Percentiles rank a stretch among this genome's conserved stretches.
These are phyloP conservation scores for Vitis amurensis DNA, from an alignment of 164 flowering plant species.

Conservation along the genomic window DNA sequence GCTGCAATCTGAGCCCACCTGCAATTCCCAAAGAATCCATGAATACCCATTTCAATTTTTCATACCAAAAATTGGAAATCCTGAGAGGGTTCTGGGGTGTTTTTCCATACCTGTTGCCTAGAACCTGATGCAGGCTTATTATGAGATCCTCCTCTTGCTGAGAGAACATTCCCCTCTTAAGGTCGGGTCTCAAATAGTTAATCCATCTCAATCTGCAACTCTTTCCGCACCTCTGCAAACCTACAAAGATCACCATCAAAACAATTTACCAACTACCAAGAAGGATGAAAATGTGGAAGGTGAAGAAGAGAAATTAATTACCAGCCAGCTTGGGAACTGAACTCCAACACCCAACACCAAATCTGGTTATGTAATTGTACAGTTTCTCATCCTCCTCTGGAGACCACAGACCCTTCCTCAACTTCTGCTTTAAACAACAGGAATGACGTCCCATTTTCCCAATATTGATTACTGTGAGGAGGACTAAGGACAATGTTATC, in stretches of 20 bases:
- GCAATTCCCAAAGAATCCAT: conserved; percentile 6
- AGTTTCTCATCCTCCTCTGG: conserved; percentile 94
- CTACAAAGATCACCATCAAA: conserved; percentile 27
- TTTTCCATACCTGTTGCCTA: conserved; percentile 71
- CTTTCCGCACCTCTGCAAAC: conserved; percentile 85
- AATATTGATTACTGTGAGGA: too few relatives aligned
- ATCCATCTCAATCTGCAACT: conserved; percentile 93
- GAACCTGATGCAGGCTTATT: conserved; percentile 68
- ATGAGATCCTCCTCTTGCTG: conserved; percentile 83
- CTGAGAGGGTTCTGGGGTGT: neutral
- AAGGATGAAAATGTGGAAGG: neutral
- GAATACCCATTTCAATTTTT: conserved; percentile 8
- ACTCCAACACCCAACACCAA: conserved; percentile 93
- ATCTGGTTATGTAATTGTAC: conserved; percentile 60
- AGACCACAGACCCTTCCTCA: conserved; percentile 89
- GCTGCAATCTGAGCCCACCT: conserved; percentile 98
- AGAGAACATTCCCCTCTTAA: conserved; percentile 85
- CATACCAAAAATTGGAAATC: neutral
- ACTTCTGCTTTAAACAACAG: conserved; percentile 59
- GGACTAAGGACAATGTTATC: too few relatives aligned
- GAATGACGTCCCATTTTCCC: conserved; percentile 66
- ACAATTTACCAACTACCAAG: neutral
- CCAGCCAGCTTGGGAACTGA: conserved; percentile 90
- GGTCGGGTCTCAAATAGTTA: conserved; percentile 85
- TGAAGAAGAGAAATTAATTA: conserved; percentile 5